A percentile compares a stretch with the other conserved stretches of the same genome.
phyloP scores from a whole-genome alignment of 768 basidiomycete genomes.

The Pseudohyphozyma bogoriensis region DNA sequence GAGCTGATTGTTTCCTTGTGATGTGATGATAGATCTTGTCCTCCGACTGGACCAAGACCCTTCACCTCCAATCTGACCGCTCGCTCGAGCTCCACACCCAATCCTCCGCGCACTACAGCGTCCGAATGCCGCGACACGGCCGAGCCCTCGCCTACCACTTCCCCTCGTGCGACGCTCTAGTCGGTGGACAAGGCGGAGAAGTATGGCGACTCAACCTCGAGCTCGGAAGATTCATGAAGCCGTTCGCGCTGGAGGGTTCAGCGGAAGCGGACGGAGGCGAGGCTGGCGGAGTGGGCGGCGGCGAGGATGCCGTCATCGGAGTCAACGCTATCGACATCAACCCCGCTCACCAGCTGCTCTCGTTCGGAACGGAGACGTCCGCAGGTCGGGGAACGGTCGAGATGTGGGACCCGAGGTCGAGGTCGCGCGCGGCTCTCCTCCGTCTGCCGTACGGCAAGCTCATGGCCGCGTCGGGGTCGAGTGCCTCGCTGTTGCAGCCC shows the following conservation, averaged over 20 bases:
- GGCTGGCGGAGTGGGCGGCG: slow-evolving; percentile 40
- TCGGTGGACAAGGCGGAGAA: slow-evolving; percentile 74
- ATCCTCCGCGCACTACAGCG: slow-evolving; percentile 80
- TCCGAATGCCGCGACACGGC: slow-evolving; percentile 88
- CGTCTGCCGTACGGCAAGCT: slow-evolving; percentile 41
- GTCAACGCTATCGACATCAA: slow-evolving; percentile 91
- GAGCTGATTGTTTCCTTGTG: neutral
- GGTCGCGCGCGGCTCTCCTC: slow-evolving; percentile 61
- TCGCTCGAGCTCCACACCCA: slow-evolving; percentile 90
- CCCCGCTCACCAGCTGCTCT: slow-evolving; percentile 77
- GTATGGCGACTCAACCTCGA: slow-evolving; percentile 90
- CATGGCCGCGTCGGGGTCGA: slow-evolving; percentile 21
- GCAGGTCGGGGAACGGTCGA: slow-evolving; percentile 61
- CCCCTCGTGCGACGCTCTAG: slow-evolving; percentile 79
- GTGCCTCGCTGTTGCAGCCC: slow-evolving; percentile 12
- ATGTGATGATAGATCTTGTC: slow-evolving; percentile 60
- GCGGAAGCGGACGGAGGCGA: slow-evolving; percentile 41
- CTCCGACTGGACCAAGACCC: slow-evolving; percentile 97
- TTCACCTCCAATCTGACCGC: slow-evolving; percentile 93
- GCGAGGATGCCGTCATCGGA: slow-evolving; percentile 52
- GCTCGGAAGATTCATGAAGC: slow-evolving; percentile 82
- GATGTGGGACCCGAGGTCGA: slow-evolving; percentile 90
- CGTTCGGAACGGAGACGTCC: slow-evolving; percentile 72
- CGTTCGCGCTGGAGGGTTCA: slow-evolving; percentile 53
- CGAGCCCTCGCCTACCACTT: slow-evolving; percentile 86